Conservation (phyloP, 176 grass and related monocot genomes). For the Lolium multiflorum region DNA sequence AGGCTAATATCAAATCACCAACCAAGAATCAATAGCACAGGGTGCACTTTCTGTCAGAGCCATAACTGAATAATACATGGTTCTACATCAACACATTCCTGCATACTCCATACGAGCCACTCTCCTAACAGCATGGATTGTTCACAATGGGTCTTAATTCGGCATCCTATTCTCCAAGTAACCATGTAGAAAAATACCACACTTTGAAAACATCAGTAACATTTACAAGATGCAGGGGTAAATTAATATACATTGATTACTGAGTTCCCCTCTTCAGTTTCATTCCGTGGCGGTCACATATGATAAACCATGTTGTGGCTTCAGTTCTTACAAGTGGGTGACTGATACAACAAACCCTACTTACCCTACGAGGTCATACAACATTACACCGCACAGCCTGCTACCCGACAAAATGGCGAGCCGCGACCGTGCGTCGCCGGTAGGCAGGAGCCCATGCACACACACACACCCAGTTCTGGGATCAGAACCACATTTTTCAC, state of each 20-base stretch:
- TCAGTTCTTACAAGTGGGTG: neutral
- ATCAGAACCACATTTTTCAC: conserved; percentile 33
- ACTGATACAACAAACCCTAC: conserved; percentile 22
- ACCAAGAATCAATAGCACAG: neutral
- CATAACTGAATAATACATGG: neutral
- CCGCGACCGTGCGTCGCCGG: neutral
- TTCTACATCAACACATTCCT: too few relatives aligned
- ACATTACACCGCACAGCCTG: conserved; percentile 2
- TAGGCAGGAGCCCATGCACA: conserved; percentile 21
- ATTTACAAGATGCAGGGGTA: neutral
- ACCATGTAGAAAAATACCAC: too few relatives aligned
- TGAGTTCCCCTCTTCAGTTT: neutral
- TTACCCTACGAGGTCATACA: conserved; percentile 15
- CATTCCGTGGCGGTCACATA: neutral
- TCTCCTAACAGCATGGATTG: too few relatives aligned
- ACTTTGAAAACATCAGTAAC: too few relatives aligned
- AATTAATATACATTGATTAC: neutral
- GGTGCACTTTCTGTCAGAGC: neutral
- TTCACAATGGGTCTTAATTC: too few relatives aligned
- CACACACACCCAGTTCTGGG: too few relatives aligned
- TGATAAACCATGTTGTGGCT: neutral
- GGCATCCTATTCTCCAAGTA: too few relatives aligned
- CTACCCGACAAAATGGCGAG: conserved; percentile 45
- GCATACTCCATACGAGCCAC: too few relatives aligned
- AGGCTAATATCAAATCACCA: too few relatives aligned